Base-by-base conservation (phyloP, 2,329 filamentous ascomycete genomes). In the Rachicladosporium sp. region DNA sequence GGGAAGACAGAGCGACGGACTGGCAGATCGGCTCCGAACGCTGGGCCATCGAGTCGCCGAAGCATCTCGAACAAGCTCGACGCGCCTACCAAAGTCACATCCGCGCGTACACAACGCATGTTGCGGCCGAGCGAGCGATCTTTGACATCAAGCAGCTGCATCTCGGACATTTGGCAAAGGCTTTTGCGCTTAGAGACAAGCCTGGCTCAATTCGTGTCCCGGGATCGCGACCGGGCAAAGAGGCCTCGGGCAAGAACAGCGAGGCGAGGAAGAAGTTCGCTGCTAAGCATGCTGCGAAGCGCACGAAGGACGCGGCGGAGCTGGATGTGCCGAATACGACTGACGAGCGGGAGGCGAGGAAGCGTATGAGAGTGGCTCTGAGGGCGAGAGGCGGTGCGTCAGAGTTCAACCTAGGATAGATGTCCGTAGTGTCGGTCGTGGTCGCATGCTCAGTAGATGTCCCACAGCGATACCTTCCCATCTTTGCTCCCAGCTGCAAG, bases 101-200 rank as follows among this genome's bases (percentile, higher is more conserved):
- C 40, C 74, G 91, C 40, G 91, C 91, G 1, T 98, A 98, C 59
- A 87, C 91, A 2, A 98, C 91, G 0, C 91, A 98, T 61, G 76
- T 89, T 21, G 80, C 83, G 21, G 79, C 80, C 32, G 91, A 98
- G 65, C 74, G 91, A 38, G 68, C 69, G 38, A 88, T 82, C 57
- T 98, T 98, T 59, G 84, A 96, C 59, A 93, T 95, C 61, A 87
- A 85, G 44, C 76, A 84, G 53, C 66, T 98, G 35, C 91, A 98
- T 59, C 66, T 96, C 6, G 91, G 91, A 3, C 91, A 98, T 67
- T 68, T 91, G 48, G 89, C 89, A 6, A 98, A 98, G 68, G 85
- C 82, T 19, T 98, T 93, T 57, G 91, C 80, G 2, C 65, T 98
- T 48, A 73, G 93, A 47, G 91, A 98, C 59, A 78, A 85, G 27